These are phyloP conservation scores for Aspergillus costaricaensis DNA, from an alignment of 2,329 filamentous ascomycete genomes.

Conservation along the genomic window DNA sequence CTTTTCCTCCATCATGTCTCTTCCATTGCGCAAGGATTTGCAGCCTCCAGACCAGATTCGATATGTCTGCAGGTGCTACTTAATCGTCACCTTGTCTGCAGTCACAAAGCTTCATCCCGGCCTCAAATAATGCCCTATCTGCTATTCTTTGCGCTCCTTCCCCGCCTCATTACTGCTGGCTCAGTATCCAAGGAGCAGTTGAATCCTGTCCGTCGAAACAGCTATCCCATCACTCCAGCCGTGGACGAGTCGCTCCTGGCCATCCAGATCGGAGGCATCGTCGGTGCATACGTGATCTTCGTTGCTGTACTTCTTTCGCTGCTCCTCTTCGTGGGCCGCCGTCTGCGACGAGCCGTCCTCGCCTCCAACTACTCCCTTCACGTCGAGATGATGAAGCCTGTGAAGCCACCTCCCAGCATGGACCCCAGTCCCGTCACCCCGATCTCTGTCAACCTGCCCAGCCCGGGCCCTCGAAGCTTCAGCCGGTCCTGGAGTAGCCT, in stretches of 20 bases:
- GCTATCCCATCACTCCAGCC: constrained; percentile 32
- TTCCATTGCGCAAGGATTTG: constrained; percentile 31
- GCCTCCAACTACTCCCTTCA: constrained; percentile 55
- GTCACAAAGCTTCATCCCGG: constrained; percentile 2
- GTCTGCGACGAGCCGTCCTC: constrained; percentile 55
- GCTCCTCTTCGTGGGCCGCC: constrained; percentile 63
- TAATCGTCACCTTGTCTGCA: constrained; percentile 19
- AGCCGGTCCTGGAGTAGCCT: constrained; percentile 44
- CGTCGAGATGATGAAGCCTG: constrained; percentile 59
- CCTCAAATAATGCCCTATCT: constrained; percentile 16
- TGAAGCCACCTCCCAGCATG: constrained; percentile 29
- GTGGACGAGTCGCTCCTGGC: constrained; percentile 69
- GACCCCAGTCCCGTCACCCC: constrained; percentile 41
- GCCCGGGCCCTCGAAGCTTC: constrained; percentile 31
- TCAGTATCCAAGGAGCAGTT: constrained; percentile 16
- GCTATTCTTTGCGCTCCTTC: constrained; percentile 12
- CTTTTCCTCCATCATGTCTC: constrained; percentile 23
- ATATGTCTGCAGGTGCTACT: constrained; percentile 23
- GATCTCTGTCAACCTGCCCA: constrained; percentile 33
- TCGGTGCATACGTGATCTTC: constrained; percentile 78
- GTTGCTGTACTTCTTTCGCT: constrained; percentile 71
- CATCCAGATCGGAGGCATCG: constrained; percentile 78
- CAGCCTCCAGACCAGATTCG: constrained; percentile 25
- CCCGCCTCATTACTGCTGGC: constrained; percentile 15
- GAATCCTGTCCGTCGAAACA: constrained; percentile 5